Evolutionary conservation across 106 monocot genomes (phyloP), one percentile per base, ranked within the genome.

Genomic region (Platanthera zijinensis): DNA sequence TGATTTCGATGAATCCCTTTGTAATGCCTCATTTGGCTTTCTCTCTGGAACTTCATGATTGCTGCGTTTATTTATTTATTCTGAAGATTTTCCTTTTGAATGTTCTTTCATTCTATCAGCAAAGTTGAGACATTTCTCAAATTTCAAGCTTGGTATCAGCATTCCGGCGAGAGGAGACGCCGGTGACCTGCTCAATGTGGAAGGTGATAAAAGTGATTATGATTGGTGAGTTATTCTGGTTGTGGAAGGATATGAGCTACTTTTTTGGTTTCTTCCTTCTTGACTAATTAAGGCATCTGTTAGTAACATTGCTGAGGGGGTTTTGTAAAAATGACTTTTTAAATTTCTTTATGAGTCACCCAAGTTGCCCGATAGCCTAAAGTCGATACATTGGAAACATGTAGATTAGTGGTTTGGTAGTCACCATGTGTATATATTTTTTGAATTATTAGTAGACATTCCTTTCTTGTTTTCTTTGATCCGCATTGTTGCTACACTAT

Each of bases 161-260:
- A 80, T 87, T 78, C 89, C 84, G 8, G 72, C 83, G 51, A 78
- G 80, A 74, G 86, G 92, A 73, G 88, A 87, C 76, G 87, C 81
- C 77, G 85, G 78, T 73, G 87, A 90, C 83, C 66, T 99, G 50
- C 86, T 99, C 48, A 85, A 92, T 80, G 81, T 39, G 4, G 90
- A 86, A 30, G 81, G 84, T 61, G 94, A 85, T 4, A 95, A 99
- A 80, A 92, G 88, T 86, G 94, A 94, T 50, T 99, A 99, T 86
- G 94, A 94, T 77, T 99, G 99, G 99, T 99, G 76, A 86, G 92
- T 79, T 64, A 12, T 15, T 18, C 62, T 64, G 8, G 5, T 76
- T 19, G 12, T 8, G 30, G 28, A 39, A 30, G 50, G 22, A 7
- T 32, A 19, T 49, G 39, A 14, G 15, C 8, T 75, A 12, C 52